phyloP scores from a whole-genome alignment of 1,284 basidiomycete genomes.

The Ustilago bromivora region DNA sequence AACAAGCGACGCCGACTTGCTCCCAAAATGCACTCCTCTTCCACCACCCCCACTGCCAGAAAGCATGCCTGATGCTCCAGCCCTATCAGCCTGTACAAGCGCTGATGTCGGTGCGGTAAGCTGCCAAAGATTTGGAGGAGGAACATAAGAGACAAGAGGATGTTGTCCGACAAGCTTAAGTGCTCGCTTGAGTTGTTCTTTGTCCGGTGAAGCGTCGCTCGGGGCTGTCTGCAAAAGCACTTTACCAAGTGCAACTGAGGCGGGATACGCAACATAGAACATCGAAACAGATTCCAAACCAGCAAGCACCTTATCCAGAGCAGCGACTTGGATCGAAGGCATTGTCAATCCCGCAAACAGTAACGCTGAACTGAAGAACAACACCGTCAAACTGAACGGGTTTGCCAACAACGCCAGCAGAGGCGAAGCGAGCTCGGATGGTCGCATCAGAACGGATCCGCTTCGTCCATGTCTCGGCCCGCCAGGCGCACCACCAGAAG shows the following conservation, averaged over 20 bases:
- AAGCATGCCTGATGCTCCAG: slow-evolving; percentile 36
- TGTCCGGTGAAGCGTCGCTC: slow-evolving; percentile 15
- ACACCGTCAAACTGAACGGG: slow-evolving; percentile 65
- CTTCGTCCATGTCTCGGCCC: slow-evolving; percentile 45
- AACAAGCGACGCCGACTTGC: slow-evolving; percentile 61
- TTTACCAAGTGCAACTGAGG: slow-evolving; percentile 61
- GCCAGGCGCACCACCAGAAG: slow-evolving; percentile 39
- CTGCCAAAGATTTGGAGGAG: slow-evolving; percentile 64
- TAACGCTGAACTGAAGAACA: slow-evolving; percentile 64
- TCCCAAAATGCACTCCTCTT: slow-evolving; percentile 44
- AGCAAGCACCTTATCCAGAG: slow-evolving; percentile 68
- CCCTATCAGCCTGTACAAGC: slow-evolving; percentile 36
- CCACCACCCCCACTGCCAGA: slow-evolving; percentile 18
- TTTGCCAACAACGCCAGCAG: slow-evolving; percentile 60
- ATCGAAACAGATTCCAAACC: slow-evolving; percentile 64
- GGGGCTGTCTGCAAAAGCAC: slow-evolving; percentile 67
- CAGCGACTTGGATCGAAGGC: slow-evolving; percentile 63
- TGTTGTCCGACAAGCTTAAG: slow-evolving; percentile 61
- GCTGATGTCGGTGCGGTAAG: slow-evolving; percentile 63
- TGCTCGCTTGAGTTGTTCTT: slow-evolving; percentile 52
- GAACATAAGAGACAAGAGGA: slow-evolving; percentile 56
- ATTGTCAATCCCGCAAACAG: slow-evolving; percentile 57
- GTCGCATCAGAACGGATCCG: slow-evolving; percentile 57
- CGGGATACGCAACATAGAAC: slow-evolving; percentile 65
- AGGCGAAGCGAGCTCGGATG: slow-evolving; percentile 51